Base-by-base conservation (phyloP, 2,329 filamentous ascomycete species). In the Penicillium capsulatum region DNA sequence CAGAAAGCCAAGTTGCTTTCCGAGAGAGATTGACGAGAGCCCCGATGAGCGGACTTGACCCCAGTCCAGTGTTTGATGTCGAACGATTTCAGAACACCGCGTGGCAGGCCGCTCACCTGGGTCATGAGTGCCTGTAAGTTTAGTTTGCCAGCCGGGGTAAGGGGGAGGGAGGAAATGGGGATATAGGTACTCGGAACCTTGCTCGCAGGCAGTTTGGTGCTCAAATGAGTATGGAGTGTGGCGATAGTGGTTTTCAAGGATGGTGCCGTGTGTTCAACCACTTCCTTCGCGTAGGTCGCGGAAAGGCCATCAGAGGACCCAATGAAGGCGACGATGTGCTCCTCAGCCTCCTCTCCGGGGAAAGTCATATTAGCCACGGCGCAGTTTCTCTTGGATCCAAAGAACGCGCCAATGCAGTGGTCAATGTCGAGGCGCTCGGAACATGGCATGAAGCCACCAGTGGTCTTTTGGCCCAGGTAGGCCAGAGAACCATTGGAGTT, bases 1-100 rank as follows among this genome's bases (percentile, higher is more conserved):
- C 72, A 75, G 48, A 71, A 73, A 11, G 57, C 51, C 11, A 69
- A 42, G 24, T 64, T 65, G 3, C 48, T 53, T 15, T 60, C 54
- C 4, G 56, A 54, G 40, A 45, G 36, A 5, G 31, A 50, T 38
- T 36, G 38, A 2, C n/a, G 34, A 4, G 26, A 48, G 15, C 4
- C 26, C 1, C 37, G 47, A 14, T 45, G 47, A 2, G 43, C 40
- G 9, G 53, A 24, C 10, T 50, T 44, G 4, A 24, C 27, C 7
- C 40, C 45, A n/a, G 45, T 46, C 44, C 49, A 55, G 3, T 37
- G 31, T 17, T 47, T 56, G 4, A 52, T 33, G 10, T 55, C 38
- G 9, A 59, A 57, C 3, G 33, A 45, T 8, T 31, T 36, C n/a
- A 43, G 15, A 10, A 17, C 24, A 9, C 11, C 38, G n/a, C 15